Evolutionary conservation across 2,329 filamentous ascomycete genomes (phyloP).

Genomic region (Furcasterigmium furcatum): DNA sequence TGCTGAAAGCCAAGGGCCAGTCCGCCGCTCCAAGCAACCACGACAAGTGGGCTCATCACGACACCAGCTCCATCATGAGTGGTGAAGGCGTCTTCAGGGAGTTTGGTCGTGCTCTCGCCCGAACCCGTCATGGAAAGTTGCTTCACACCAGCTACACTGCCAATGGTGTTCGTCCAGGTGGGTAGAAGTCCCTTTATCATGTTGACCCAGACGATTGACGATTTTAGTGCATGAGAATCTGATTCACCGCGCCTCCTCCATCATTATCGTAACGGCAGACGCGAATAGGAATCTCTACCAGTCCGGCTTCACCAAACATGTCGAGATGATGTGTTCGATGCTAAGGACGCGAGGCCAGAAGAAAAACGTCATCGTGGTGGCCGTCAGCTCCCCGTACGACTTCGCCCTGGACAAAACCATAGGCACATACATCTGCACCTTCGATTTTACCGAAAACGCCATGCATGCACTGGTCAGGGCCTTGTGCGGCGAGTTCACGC

Average conservation of each 20-base stretch:
- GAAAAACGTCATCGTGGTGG: constrained; percentile 86
- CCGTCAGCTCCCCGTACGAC: constrained; percentile 93
- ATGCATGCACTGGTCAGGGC: constrained; percentile 81
- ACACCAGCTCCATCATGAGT: constrained; percentile 71
- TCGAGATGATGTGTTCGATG: constrained; percentile 92
- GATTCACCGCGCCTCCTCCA: constrained; percentile 81
- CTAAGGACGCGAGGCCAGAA: constrained; percentile 73
- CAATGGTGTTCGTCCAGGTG: constrained; percentile 78
- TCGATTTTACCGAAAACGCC: constrained; percentile 92
- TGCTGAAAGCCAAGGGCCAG: constrained; percentile 52
- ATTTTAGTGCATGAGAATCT: constrained; percentile 77
- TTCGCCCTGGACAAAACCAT: constrained; percentile 91
- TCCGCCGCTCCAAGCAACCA: constrained; percentile 35
- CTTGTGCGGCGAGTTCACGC: constrained; percentile 71
- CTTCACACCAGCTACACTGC: constrained; percentile 94
- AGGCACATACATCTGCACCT: constrained; percentile 90
- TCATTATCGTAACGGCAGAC: constrained; percentile 90
- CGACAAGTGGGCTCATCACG: constrained; percentile 56
- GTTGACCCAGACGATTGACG: not conserved
- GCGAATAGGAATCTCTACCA: constrained; percentile 94
- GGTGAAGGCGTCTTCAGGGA: constrained; percentile 92
- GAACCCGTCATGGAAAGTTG: constrained; percentile 80
- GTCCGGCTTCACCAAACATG: constrained; percentile 91
- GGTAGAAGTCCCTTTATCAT: constrained; percentile 7
- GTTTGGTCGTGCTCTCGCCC: constrained; percentile 80